Evolutionary conservation across 2,329 filamentous ascomycete species (phyloP).

Genomic region (Trichophyton equinum): DNA sequence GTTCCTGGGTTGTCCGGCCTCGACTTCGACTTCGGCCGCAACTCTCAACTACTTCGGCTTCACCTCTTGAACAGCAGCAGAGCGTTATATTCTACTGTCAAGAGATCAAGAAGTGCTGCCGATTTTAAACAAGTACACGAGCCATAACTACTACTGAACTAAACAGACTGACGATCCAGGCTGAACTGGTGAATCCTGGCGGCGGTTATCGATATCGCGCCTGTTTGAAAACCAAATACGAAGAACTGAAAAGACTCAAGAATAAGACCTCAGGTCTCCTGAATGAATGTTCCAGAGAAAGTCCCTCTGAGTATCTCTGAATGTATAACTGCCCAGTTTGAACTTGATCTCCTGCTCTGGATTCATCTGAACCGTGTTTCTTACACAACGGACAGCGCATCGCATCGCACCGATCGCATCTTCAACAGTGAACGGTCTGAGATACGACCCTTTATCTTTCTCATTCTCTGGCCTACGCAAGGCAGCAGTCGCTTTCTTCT

Average conservation of each 20-base stretch:
- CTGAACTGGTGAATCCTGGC: background rate
- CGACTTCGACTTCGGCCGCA: background rate
- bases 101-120: background rate
- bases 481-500: background rate
- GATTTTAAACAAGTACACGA: background rate
- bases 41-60: background rate
- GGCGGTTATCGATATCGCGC: background rate
- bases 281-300: background rate
- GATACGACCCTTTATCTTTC: background rate
- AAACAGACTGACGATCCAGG: background rate
- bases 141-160: background rate
- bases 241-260: background rate
- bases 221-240: background rate
- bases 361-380: background rate
- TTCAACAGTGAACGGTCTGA: background rate
- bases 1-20: background rate
- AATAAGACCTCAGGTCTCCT: background rate
- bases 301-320: background rate
- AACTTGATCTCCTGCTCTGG: background rate
- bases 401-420: background rate
- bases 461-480: background rate
- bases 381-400: slow-evolving; percentile 1
- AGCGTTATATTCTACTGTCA: background rate
- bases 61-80: background rate
- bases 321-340: background rate